Evolutionary conservation across 352 stramenopile genomes (phyloP), one percentile per base, ranked within the genome.

Genomic region (Phytopythium helicoides): DNA sequence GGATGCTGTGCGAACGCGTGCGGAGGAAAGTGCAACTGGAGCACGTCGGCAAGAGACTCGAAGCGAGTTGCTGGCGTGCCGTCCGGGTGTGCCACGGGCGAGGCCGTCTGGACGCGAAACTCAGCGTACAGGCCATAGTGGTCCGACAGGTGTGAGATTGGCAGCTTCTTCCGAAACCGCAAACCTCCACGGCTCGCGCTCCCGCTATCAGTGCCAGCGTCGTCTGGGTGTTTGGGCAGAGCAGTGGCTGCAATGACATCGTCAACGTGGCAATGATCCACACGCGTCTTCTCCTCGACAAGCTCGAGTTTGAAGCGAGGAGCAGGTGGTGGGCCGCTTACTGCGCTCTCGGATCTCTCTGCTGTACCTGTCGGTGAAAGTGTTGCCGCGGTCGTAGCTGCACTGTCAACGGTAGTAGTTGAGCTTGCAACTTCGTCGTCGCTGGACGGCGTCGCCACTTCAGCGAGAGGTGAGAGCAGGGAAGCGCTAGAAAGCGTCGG

Each of bases 111-210:
- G 5, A 92, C 54, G 47, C 65, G 47, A 46, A 93, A 87, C 26
- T 76, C 60, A 1, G 74, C 73, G 10, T 58, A 61, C 39, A 93
- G 50, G 3, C 70, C 83, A 44, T 91, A 93, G 50, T 93, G 83
- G 47, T 93, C 83, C 6, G 83, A 93, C 56, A 93, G 57, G 49
- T 93, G 78, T 28, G 83, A 88, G 65, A 93, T 78, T 18, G 83
- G 80, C 44, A 89, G 44, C 26, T 56, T 47, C 6, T 48, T 61
- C 47, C n/a, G 21, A 18, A 50, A 26, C 0, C 45, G 26, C 45
- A 51, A 6, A 5, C 26, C 28, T 33, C 55, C 46, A 3, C 26
- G 18, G n/a, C 26, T 50, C 7, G 25, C 22, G 6, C 44, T 48
- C 16, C 54, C 37, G 9, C 31, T 33, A 11, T 64, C 40, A 23